These are phyloP conservation scores for Cercospora sp. DNA, from an alignment of 2,329 filamentous ascomycete species.

Conservation along the genomic window DNA sequence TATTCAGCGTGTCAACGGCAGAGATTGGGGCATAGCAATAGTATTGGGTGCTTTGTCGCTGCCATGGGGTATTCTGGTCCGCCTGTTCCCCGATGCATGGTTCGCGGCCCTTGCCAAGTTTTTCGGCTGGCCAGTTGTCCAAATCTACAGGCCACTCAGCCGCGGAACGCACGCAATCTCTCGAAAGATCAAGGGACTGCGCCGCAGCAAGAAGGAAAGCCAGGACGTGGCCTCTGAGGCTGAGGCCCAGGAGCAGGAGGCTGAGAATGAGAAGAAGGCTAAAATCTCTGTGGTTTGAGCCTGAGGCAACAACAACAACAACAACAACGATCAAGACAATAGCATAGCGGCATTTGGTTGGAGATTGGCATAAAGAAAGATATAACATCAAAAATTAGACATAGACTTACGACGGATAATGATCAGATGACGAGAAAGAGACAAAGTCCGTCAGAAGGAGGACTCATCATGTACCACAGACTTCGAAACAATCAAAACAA, in stretches of 20 bases:
- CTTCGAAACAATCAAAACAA: background rate
- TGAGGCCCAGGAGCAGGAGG: conserved; percentile 21
- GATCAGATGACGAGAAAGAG: background rate
- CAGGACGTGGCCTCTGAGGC: conserved; percentile 20
- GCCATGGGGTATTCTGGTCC: conserved; percentile 77
- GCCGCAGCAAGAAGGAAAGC: conserved; percentile 26
- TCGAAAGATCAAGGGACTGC: conserved; percentile 19
- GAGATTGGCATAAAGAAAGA: conserved; percentile 12
- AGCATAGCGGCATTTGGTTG: conserved; percentile 7
- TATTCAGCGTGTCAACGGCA: conserved; percentile 65
- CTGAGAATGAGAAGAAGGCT: conserved; percentile 17
- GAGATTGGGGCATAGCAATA: conserved; percentile 85
- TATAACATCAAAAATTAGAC: background rate
- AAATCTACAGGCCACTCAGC: conserved; percentile 26
- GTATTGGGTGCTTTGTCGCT: conserved; percentile 79
- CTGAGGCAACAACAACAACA: conserved; percentile 4
- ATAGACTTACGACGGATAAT: conserved; percentile 9
- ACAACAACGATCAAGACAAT: background rate
- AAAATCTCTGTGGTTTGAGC: conserved; percentile 16
- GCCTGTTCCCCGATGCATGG: conserved; percentile 75
- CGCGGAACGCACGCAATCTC: conserved; percentile 25
- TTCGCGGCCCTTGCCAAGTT: conserved; percentile 49
- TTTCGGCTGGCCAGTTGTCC: conserved; percentile 39
- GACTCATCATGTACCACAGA: background rate
- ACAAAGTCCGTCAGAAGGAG: too few relatives aligned